Evolutionary conservation across 1,139 yeast species (phyloP).

Genomic region (Pichia sp.): DNA sequence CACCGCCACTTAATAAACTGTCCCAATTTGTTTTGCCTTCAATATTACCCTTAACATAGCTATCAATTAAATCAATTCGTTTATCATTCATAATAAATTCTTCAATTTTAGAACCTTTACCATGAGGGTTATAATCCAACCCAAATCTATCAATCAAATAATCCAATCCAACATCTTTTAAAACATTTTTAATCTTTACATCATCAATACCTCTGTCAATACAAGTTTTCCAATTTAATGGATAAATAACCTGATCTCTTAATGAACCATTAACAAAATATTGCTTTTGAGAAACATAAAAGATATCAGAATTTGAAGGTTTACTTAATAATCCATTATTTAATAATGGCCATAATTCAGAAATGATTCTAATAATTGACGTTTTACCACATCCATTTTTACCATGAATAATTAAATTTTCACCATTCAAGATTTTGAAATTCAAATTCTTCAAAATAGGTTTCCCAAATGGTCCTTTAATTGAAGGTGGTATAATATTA

Average conservation of each 20-base stretch:
- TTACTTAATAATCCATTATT: constrained; percentile 67
- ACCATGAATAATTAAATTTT: constrained; percentile 75
- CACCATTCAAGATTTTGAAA: constrained; percentile 58
- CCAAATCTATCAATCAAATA: constrained; percentile 52
- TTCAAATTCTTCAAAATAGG: constrained; percentile 55
- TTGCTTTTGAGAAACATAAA: constrained; percentile 77
- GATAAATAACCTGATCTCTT: constrained; percentile 84
- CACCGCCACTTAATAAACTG: constrained; percentile 91
- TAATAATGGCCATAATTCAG: constrained; percentile 91
- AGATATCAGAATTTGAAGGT: constrained; percentile 66
- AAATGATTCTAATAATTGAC: constrained; percentile 74
- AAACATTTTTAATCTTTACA: constrained; percentile 57
- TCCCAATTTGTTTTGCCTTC: constrained; percentile 50
- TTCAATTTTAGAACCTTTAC: constrained; percentile 30
- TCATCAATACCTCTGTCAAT: constrained; percentile 66
- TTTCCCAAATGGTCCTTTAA: constrained; percentile 47
- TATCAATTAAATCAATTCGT: constrained; percentile 20
- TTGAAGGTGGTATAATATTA: constrained; percentile 73
- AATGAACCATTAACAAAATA: constrained; percentile 73
- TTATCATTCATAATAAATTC: constrained; percentile 24
- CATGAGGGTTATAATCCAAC: constrained; percentile 32
- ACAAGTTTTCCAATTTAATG: constrained; percentile 74
- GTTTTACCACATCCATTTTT: constrained; percentile 90
- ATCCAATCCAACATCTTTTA: constrained; percentile 72
- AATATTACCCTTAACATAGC: constrained; percentile 21